These are phyloP conservation scores for Quercus dentata DNA, from an alignment of 306 rosid genomes.

Conservation along the genomic window DNA sequence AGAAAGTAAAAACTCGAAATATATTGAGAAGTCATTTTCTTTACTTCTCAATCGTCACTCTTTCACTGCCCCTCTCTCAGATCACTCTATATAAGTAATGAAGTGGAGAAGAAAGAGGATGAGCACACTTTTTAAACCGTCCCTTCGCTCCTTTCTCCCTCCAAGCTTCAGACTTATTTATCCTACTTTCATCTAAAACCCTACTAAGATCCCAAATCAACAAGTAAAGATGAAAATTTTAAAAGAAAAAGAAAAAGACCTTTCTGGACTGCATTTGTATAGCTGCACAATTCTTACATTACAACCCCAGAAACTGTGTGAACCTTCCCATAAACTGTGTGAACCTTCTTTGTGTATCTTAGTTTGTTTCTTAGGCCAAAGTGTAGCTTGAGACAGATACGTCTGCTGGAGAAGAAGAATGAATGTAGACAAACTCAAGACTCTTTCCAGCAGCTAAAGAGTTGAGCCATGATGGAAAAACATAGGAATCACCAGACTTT, in stretches of 20 bases:
- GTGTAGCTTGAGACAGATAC: slow-evolving; percentile 65
- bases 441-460: slow-evolving; percentile 76
- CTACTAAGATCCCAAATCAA: slow-evolving; percentile 52
- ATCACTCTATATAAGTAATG: slow-evolving; percentile 54
- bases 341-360: slow-evolving; percentile 9
- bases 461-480: slow-evolving; percentile 80
- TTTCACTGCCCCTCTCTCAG: slow-evolving; percentile 39
- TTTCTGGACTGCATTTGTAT: slow-evolving; percentile 52
- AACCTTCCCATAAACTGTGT: slow-evolving; percentile 31
- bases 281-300: slow-evolving; percentile 66
- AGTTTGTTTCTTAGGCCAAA: slow-evolving; percentile 43
- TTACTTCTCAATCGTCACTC: slow-evolving; percentile 32
- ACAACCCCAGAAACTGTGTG: slow-evolving; percentile 38
- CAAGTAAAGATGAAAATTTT: slow-evolving; percentile 30
- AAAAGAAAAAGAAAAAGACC: slow-evolving; percentile 22
- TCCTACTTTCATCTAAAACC: slow-evolving; percentile 42
- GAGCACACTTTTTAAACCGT: slow-evolving; percentile 77
- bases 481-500: slow-evolving; percentile 57
- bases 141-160: slow-evolving; percentile 96
- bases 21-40: slow-evolving; percentile 47
- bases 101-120: slow-evolving; percentile 95
- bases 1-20: slow-evolving; percentile 32
- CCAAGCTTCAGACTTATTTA: slow-evolving; percentile 58
- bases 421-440: slow-evolving; percentile 94
- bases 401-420: slow-evolving; percentile 73